Percentiles rank a stretch among this genome's conserved stretches.
phyloP scores from a whole-genome alignment of 108 stramenopile genomes.

The Skeletonema marinoi region DNA sequence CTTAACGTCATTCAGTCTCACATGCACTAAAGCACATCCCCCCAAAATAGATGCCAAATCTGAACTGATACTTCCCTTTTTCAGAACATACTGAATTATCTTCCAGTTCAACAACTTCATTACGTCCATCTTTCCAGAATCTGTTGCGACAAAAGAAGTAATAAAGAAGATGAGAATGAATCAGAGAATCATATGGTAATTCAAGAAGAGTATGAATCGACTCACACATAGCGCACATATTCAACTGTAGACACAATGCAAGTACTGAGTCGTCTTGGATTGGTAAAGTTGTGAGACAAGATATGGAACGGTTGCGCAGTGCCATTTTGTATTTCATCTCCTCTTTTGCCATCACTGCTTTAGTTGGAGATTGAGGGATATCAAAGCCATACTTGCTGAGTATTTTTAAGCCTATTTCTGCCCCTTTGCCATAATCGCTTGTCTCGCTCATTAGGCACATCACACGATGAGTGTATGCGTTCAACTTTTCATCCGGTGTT shows the following conservation, averaged over 20 bases:
- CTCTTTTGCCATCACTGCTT: slow-evolving; percentile 4
- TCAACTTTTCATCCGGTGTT: slow-evolving; percentile 17
- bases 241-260: slow-evolving; percentile 7
- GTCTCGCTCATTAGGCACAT: slow-evolving; percentile 4
- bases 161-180: too few relatives aligned
- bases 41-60: too few relatives aligned
- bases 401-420: background rate
- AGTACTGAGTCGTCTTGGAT: slow-evolving; percentile 2
- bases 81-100: too few relatives aligned
- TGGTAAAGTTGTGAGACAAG: background rate
- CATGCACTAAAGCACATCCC: too few relatives aligned
- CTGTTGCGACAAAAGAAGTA: too few relatives aligned
- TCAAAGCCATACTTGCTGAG: background rate
- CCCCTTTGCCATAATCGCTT: slow-evolving; percentile 16
- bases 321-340: slow-evolving; percentile 8
- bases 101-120: too few relatives aligned
- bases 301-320: slow-evolving; percentile 1
- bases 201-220: slow-evolving; percentile 5
- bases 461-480: slow-evolving; percentile 11
- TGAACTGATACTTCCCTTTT: too few relatives aligned
- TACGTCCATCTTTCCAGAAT: too few relatives aligned
- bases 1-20: too few relatives aligned
- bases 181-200: too few relatives aligned
- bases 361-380: background rate
- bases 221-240: slow-evolving; percentile 9